phyloP scores from a whole-genome alignment of 192 early-diverging fungal genomes.

The Oehlia diaphana region DNA sequence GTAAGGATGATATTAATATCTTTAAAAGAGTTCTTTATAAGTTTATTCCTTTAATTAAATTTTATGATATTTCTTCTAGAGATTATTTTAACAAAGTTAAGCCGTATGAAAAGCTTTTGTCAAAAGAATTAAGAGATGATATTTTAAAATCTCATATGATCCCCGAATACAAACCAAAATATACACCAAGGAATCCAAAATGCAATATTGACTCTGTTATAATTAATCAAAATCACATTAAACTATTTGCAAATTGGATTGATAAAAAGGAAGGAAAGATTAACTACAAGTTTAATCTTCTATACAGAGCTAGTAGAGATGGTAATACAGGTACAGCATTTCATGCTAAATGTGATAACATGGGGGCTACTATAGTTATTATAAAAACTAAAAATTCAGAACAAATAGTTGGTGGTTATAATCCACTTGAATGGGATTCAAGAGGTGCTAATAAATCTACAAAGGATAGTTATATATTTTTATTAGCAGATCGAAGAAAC shows the following conservation, averaged over 20 bases:
- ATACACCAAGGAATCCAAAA: not conserved
- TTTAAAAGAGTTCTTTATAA: not conserved
- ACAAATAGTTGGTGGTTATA: not conserved
- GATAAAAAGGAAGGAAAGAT: not conserved
- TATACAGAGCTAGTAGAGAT: too few species aligned
- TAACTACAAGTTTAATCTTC: too few species aligned
- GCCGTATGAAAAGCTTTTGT: slow-evolving; percentile 2
- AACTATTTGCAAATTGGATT: not conserved
- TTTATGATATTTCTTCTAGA: not conserved
- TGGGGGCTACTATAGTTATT: too few species aligned
- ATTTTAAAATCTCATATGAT: slow-evolving; percentile 3
- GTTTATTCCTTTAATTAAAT: slow-evolving; percentile 18
- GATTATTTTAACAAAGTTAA: slow-evolving; percentile 4
- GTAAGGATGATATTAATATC: not conserved
- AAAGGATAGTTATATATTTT: not conserved
- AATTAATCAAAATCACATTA: not conserved
- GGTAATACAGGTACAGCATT: too few species aligned
- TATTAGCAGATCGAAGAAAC: not conserved
- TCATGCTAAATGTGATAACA: too few species aligned
- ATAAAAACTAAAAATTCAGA: not conserved
- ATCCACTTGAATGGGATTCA: too few species aligned
- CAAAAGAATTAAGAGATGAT: not conserved
- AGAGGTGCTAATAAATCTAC: not conserved
- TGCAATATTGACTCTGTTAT: not conserved
- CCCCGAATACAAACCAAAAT: not conserved